Evolutionary conservation across 805 yeast genomes (phyloP).

Genomic region (Cyberlindnera mrakii): DNA sequence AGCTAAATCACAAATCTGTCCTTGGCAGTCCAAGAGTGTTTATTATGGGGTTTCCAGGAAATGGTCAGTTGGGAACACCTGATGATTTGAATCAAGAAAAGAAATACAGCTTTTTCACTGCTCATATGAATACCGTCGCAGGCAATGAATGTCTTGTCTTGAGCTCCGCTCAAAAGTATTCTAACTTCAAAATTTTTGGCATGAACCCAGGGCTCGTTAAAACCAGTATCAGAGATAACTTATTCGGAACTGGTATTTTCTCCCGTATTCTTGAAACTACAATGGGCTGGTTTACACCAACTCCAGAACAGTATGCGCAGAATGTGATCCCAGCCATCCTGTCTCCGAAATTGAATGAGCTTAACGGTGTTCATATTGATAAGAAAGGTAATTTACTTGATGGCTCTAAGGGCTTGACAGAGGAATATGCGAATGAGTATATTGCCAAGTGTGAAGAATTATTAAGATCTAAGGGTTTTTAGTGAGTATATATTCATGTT

Average conservation of each 20-base stretch:
- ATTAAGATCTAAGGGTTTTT: conserved; percentile 15
- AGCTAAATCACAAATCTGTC: conserved; percentile 11
- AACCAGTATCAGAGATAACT: conserved; percentile 30
- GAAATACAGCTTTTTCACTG: conserved; percentile 22
- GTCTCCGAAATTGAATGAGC: conserved; percentile 24
- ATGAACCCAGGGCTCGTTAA: conserved; percentile 35
- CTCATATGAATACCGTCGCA: conserved; percentile 38
- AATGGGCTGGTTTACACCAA: conserved; percentile 26
- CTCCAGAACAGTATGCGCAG: conserved; percentile 30
- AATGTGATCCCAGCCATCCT: conserved; percentile 27
- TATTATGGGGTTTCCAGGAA: conserved; percentile 36
- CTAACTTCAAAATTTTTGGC: conserved; percentile 27
- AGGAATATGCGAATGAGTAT: conserved; percentile 12
- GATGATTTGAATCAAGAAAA: conserved; percentile 31
- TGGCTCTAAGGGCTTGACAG: conserved; percentile 25
- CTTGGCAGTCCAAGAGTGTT: conserved; percentile 28
- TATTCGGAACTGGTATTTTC: conserved; percentile 26
- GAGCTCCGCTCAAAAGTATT: conserved; percentile 16
- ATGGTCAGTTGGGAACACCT: conserved; percentile 25
- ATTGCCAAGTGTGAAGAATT: conserved; percentile 23
- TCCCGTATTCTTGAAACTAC: conserved; percentile 23
- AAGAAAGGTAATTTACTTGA: conserved; percentile 24
- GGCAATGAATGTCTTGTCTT: conserved; percentile 34
- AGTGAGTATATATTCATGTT: conserved; percentile 5
- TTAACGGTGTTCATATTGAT: conserved; percentile 28